Evolutionary conservation across 345 rosid species (phyloP), one percentile per base, ranked within the genome.

Genomic region (Linum lewisii): DNA sequence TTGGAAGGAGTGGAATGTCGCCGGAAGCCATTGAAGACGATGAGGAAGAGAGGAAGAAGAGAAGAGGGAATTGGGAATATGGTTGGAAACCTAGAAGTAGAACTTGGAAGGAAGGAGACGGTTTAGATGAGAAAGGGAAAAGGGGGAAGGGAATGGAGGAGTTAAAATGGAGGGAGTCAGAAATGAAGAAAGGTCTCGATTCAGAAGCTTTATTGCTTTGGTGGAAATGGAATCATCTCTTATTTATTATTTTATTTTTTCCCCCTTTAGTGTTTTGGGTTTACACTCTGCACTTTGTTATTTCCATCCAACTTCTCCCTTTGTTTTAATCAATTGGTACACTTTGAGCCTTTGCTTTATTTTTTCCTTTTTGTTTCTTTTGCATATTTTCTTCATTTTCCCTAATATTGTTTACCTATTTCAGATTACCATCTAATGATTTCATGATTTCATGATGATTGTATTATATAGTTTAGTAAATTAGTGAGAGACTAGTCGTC

Each of bases 1-100:
- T 45, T 21, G 63, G 4, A 52, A 20, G 5, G 38, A 60, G 22
- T 51, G 79, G 72, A 36, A 66, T 58, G 1, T 69, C 79, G 6
- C 72, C 34, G 21, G 70, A 55, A 37, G 84, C 82, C 91, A 85
- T 85, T 64, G 79, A 50, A 21, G 59, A 24, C 25, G 54, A n/a
- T 18, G 51, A 7, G 4, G 20, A 32, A 24, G 54, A 63, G 23
- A 38, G 56, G 29, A 21, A 44, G 51, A 45, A 38, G 26, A 44
- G 51, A 45, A 38, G 26, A 65, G 36, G 52, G 32, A 6, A 49
- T 21, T 21, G 29, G n/a, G 19, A 54, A 52, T 44, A 22, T 52
- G 20, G 32, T 26, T 29, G 10, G 20, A 37, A 9, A 49, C 45
- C 59, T 57, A 67, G 47, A 22, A 11, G 38, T 45, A 21, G 53